Percentiles rank a stretch among this genome's conserved stretches.
Conservation (phyloP, 768 basidiomycete species). For the Mrakia blollopis region DNA sequence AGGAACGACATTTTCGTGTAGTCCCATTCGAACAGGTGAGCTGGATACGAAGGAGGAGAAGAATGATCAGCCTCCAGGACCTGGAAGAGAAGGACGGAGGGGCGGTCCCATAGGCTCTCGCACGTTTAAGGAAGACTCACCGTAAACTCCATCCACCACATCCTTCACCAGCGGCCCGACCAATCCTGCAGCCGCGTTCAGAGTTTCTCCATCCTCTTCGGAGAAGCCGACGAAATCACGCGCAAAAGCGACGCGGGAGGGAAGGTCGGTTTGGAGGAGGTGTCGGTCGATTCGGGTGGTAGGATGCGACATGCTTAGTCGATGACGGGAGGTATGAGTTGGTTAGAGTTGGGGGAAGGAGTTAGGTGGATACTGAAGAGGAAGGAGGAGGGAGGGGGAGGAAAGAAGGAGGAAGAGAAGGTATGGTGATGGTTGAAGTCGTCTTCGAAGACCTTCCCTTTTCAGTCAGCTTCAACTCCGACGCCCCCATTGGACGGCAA, state of each 20-base stretch:
- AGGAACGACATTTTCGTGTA: conserved; percentile 15
- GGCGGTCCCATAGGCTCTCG: too few species aligned
- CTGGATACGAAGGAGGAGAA: background rate
- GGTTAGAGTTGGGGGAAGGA: background rate
- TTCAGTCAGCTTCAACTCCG: too few species aligned
- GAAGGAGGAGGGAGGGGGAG: too few species aligned
- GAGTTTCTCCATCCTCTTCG: background rate
- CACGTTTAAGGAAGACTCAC: too few species aligned
- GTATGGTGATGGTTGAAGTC: too few species aligned
- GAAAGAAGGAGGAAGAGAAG: too few species aligned
- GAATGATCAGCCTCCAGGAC: too few species aligned
- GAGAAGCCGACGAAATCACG: conserved; percentile 10
- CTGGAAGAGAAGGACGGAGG: background rate
- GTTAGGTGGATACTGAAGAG: too few species aligned
- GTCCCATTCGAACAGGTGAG: conserved; percentile 20
- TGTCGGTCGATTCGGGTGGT: conserved; percentile 3
- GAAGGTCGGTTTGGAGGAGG: background rate
- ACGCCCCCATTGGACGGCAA: too few species aligned
- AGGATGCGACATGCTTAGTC: background rate
- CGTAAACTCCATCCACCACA: conserved; percentile 20
- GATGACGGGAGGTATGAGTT: background rate
- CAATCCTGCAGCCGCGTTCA: conserved; percentile 1
- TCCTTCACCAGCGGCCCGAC: conserved; percentile 6
- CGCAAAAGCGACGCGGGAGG: background rate
- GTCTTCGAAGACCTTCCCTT: too few species aligned